Base-by-base conservation (phyloP, 768 basidiomycete species). In the Dacryopinax primogenitus region DNA sequence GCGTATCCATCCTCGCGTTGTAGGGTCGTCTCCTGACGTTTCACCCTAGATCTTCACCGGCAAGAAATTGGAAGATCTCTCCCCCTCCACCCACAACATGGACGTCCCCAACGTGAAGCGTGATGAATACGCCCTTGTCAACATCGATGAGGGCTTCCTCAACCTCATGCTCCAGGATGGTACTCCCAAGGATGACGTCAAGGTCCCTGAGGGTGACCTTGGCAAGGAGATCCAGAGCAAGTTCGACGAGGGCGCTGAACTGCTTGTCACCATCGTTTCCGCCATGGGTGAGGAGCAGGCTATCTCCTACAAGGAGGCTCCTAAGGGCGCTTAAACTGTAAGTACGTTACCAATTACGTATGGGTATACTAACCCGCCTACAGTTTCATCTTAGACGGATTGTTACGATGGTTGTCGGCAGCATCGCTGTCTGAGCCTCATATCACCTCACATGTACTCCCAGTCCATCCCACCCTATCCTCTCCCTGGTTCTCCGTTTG, bases 71-170 rank as follows among this genome's bases (percentile, higher is more conserved):
- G 90, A 92, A 84, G 90, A 91, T 82, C 90, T 92, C 77, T 90
- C 76, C 71, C 92, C 92, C 72, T 95, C 92, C 74, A 99, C 95
- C 76, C 96, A 99, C 84, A 99, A 99, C 82, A 93, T 99, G 91
- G 94, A 97, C 71, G 95, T 96, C 73, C 95, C 95, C 76, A 90
- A 96, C 79, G 92, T 99, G 75, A 67, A 32, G 62, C 90, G 95
- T 76, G 82, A 79, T 67, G 96, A 99, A 85, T 98, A 86, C 83
- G 82, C 87, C 73, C 86, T 99, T 74, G 89, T 88, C 74, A 86
- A 93, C 82, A 83, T 96, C 71, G 92, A 95, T 70, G 95, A 96
- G 63, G 90, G 85, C 68, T 96, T 86, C 83, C 86, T 99, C 74
- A 96, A 92, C 84, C 83, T 99, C 72, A 88, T 99, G 89, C 82